A percentile compares a stretch with the other conserved stretches of the same genome.
These are phyloP conservation scores for Debaryomyces tyrocola DNA, from an alignment of 805 yeast genomes.

Conservation along the genomic window DNA sequence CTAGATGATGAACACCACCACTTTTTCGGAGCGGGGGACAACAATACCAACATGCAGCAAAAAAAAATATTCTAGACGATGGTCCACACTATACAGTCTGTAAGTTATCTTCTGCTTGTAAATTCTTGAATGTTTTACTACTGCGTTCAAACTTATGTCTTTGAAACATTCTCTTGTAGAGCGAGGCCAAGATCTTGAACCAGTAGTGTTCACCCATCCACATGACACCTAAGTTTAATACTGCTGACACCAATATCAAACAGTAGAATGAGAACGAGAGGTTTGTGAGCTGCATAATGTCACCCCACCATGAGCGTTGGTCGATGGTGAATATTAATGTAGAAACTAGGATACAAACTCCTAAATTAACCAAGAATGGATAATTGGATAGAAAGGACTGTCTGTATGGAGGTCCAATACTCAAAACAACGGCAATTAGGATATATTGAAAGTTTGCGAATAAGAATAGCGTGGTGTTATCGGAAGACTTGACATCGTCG, in stretches of 20 bases:
- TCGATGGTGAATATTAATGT: conserved; percentile 53
- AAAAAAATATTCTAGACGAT: too few species aligned
- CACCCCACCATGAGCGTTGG: conserved; percentile 56
- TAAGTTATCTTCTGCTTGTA: conserved; percentile 12
- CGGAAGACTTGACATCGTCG: conserved; percentile 79
- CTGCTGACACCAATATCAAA: conserved; percentile 47
- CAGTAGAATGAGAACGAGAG: conserved; percentile 52
- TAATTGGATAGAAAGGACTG: conserved; percentile 64
- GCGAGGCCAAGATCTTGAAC: conserved; percentile 40
- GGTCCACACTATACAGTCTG: too few species aligned
- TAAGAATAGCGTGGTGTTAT: conserved; percentile 82
- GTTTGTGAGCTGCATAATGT: conserved; percentile 73
- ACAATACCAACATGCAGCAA: too few species aligned
- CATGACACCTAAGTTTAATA: conserved; percentile 50
- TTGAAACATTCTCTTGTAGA: conserved; percentile 36
- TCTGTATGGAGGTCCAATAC: conserved; percentile 93
- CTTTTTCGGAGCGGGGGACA: too few species aligned
- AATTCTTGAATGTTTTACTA: conserved; percentile 42
- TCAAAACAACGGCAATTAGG: conserved; percentile 75
- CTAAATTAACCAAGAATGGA: conserved; percentile 70
- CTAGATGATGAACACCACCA: too few species aligned
- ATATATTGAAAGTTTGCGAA: conserved; percentile 89
- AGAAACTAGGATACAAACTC: conserved; percentile 51
- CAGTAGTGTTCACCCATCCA: conserved; percentile 45
- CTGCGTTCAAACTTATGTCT: conserved; percentile 22